Percentiles rank a stretch among this genome's conserved stretches.
These are phyloP conservation scores for Xylariaceae sp. DNA, from an alignment of 2,329 filamentous ascomycete genomes.

Conservation along the genomic window DNA sequence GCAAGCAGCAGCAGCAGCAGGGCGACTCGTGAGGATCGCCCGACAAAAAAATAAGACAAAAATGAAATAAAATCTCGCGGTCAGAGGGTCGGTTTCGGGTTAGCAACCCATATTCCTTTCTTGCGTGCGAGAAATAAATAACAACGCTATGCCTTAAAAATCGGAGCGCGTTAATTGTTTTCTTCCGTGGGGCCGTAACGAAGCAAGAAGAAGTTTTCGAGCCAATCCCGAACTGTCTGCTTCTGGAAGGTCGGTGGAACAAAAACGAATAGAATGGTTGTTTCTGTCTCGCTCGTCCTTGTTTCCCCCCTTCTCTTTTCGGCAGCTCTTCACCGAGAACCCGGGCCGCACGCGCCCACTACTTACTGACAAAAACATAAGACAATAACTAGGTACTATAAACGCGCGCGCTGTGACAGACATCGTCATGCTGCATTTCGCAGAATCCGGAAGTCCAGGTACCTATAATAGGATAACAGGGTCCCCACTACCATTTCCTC, in stretches of 20 bases:
- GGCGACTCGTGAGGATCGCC: no score
- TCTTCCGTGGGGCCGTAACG: constrained; percentile 10
- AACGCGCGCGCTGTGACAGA: no score
- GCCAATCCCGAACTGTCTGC: constrained; percentile 15
- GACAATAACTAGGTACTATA: no score
- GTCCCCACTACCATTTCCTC: not conserved
- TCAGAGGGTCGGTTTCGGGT: not conserved
- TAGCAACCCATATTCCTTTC: not conserved
- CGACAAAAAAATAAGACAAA: no score
- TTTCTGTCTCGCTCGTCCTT: no score
- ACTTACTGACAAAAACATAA: no score
- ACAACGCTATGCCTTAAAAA: no score
- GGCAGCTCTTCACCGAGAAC: constrained; percentile 21
- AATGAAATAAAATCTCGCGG: no score
- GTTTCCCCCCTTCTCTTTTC: constrained; percentile 1
- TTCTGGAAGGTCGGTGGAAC: constrained; percentile 23
- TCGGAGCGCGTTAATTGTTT: constrained; percentile 3
- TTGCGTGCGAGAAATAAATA: no score
- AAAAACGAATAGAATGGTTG: constrained; percentile 9
- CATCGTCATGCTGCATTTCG: constrained; percentile 11
- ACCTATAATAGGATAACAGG: not conserved
- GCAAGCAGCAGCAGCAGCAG: constrained; percentile 1
- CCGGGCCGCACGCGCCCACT: constrained; percentile 11
- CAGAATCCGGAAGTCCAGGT: constrained; percentile 5
- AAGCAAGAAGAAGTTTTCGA: not conserved